Conservation (phyloP, 2,329 filamentous ascomycete genomes). For the Alternaria brassicae region DNA sequence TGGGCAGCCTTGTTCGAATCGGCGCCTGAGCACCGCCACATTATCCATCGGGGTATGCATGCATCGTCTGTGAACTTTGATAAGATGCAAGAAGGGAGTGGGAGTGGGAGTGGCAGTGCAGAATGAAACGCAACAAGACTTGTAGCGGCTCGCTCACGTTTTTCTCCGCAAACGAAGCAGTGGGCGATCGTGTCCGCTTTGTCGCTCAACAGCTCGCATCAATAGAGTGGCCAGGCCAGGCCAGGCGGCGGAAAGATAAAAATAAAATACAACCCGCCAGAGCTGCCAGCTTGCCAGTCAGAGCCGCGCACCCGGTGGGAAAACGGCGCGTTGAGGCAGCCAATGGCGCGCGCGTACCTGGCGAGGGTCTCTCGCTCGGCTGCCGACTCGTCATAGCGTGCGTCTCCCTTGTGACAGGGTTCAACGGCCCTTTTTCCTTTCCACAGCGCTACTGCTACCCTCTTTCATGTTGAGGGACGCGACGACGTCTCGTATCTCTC, state of each 20-base stretch:
- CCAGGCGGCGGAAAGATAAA: too few relatives aligned
- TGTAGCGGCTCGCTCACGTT: background rate
- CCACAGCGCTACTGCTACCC: background rate
- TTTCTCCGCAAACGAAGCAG: slow-evolving; percentile 10
- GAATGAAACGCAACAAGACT: background rate
- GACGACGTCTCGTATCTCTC: background rate
- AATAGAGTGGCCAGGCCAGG: slow-evolving; percentile 3
- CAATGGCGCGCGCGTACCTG: slow-evolving; percentile 11
- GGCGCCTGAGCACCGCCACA: slow-evolving; percentile 1
- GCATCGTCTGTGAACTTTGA: too few relatives aligned
- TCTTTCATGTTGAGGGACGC: background rate
- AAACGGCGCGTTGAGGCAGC: slow-evolving; percentile 16
- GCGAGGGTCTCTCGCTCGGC: too few relatives aligned
- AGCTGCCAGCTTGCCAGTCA: background rate
- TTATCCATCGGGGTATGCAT: background rate
- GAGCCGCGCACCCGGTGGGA: slow-evolving; percentile 20
- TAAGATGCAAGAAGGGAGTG: too few relatives aligned
- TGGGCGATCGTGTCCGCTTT: slow-evolving; percentile 17
- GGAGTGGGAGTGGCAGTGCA: slow-evolving; percentile 6
- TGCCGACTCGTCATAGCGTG: background rate
- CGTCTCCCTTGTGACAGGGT: slow-evolving; percentile 5
- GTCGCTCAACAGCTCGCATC: background rate
- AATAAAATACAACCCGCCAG: slow-evolving; percentile 7
- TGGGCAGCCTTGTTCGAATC: slow-evolving; percentile 6
- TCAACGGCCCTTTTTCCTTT: background rate